Evolutionary conservation across 2,329 filamentous ascomycete species (phyloP), one percentile per base, ranked within the genome.

Genomic region (Harringtonia lauricola): DNA sequence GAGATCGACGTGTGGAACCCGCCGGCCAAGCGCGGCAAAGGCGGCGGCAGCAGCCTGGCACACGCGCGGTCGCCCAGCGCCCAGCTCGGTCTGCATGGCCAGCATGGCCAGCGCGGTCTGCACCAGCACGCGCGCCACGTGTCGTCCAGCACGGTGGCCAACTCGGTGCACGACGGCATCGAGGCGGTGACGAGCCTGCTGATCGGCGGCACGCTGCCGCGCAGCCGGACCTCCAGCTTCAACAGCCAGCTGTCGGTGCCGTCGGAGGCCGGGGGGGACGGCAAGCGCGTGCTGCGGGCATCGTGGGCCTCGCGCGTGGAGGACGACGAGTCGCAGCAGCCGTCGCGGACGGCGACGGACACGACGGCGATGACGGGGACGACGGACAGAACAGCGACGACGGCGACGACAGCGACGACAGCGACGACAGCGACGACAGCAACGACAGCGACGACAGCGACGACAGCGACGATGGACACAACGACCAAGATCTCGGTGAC

Each of bases 1-100:
- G 89, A 95, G 60, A 92, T 95, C 44, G 90, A 95, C 57, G 87
- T 95, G 3, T 95, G 89, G 85, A 86, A 95, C 60, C 86, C 87
- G 13, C 47, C 47, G 13, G 67, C 74, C 38, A 53, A 58, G 8
- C 43, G 55, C 49, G 52, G 56, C 49, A 59, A 66, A 17, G 60
- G 59, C 36, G 57, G 61, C 4, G 59, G 57, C 6, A 29, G 14
- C 39, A 6, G 21, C 3, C 39, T 5, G 13, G 59, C 58, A 6
- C 52, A 57, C 19, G 61, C 64, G 24, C 67, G 61, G 38, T 63
- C 65, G 1, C 59, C 63, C 15, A 62, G 61, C 45, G 55, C 54
- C 10, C 24, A 26, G 24, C 24, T 6, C 24, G 10, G 24, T 10
- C 24, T 7, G 7, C 62, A 65, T n/a, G n/a, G n/a, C n/a, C n/a